Evolutionary conservation across 2,329 filamentous ascomycete genomes (phyloP).

Genomic region (Aotearoamyces nothofagi): DNA sequence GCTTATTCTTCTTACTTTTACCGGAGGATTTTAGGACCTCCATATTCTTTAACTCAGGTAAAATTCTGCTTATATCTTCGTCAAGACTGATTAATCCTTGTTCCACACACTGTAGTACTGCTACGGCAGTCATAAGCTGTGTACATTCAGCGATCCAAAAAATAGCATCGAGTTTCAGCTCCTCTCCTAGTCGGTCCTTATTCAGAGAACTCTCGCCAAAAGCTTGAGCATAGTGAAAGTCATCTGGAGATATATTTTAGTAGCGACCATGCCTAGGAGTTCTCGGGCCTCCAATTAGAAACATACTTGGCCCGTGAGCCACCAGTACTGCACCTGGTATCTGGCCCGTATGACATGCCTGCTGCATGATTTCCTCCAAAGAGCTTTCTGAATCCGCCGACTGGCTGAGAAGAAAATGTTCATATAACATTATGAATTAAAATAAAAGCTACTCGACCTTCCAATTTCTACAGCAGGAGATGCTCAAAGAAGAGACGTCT

Average conservation of each 20-base stretch:
- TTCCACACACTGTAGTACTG: slow-evolving; percentile 41
- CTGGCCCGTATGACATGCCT: background rate
- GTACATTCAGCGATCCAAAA: slow-evolving; percentile 35
- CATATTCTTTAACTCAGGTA: slow-evolving; percentile 11
- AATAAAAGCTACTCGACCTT: too few relatives aligned
- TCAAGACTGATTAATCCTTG: slow-evolving; percentile 31
- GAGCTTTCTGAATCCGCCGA: background rate
- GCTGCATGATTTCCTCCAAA: background rate
- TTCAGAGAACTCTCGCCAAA: background rate
- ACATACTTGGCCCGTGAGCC: background rate
- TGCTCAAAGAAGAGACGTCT: too few relatives aligned
- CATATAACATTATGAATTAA: background rate
- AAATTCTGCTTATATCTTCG: slow-evolving; percentile 17
- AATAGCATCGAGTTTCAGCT: background rate
- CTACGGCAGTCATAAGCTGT: slow-evolving; percentile 35
- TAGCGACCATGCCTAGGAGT: too few relatives aligned
- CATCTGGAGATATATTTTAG: too few relatives aligned
- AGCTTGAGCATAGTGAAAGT: background rate
- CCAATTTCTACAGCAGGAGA: too few relatives aligned
- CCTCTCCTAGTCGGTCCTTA: background rate
- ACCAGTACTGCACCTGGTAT: background rate
- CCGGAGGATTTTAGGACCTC: slow-evolving; percentile 12
- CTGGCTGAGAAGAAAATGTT: background rate
- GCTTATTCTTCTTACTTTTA: too few relatives aligned
- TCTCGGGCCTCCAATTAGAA: too few relatives aligned